Conservation (phyloP, 768 basidiomycete genomes). For the Terana coerulea region DNA sequence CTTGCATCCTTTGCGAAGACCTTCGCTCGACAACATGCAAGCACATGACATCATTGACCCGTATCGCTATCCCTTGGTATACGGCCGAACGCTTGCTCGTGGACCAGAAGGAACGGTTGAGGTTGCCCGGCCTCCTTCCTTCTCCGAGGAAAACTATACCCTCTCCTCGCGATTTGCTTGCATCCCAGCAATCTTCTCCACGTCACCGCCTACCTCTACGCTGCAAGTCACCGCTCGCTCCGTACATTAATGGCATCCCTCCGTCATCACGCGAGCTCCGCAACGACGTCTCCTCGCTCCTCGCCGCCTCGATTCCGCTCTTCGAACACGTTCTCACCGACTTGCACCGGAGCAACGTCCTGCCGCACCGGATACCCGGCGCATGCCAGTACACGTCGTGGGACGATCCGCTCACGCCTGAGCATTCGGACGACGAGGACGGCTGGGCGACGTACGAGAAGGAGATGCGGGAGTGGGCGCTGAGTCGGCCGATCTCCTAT, state of each 20-base stretch:
- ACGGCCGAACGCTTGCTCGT: conserved; percentile 11
- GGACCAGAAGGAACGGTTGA: not conserved
- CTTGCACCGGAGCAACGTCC: conserved; percentile 45
- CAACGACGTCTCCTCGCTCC: conserved; percentile 28
- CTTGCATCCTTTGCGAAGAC: conserved; percentile 14
- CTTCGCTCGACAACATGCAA: conserved; percentile 18
- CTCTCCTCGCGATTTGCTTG: conserved; percentile 37
- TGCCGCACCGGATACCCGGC: conserved; percentile 39
- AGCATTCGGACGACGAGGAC: conserved; percentile 43
- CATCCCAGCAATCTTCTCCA: conserved; percentile 41
- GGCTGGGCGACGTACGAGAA: conserved; percentile 41
- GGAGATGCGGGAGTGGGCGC: conserved; percentile 39
- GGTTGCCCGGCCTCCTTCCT: not conserved
- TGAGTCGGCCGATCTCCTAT: conserved; percentile 40
- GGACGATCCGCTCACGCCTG: conserved; percentile 44
- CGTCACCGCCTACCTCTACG: conserved; percentile 25
- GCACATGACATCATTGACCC: conserved; percentile 29
- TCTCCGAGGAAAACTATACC: conserved; percentile 18
- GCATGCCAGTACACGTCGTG: conserved; percentile 38
- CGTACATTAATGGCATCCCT: conserved; percentile 54
- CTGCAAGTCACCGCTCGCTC: conserved; percentile 31
- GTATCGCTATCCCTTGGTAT: conserved; percentile 9
- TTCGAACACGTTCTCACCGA: conserved; percentile 53
- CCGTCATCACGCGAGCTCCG: conserved; percentile 32
- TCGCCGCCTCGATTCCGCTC: conserved; percentile 40